These are phyloP conservation scores for Phaseolus coccineus DNA, from an alignment of 331 rosid genomes.

Conservation along the genomic window DNA sequence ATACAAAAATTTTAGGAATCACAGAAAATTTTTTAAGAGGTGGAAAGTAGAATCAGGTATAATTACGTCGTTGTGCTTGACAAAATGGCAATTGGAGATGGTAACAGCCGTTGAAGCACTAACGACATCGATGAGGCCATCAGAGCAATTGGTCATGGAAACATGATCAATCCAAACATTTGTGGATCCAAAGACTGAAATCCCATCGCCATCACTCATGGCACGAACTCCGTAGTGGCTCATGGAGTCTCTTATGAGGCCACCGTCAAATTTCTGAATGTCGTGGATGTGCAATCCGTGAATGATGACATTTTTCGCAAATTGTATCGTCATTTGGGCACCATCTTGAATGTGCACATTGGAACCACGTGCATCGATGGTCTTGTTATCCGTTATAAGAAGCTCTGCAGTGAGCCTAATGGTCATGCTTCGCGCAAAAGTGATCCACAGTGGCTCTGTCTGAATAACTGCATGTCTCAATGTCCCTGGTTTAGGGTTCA, in stretches of 20 bases:
- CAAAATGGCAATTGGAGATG: constrained; percentile 60
- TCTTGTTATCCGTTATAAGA: constrained; percentile 35
- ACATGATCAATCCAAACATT: constrained; percentile 68
- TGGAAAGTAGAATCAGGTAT: too few species aligned
- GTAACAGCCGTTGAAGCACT: constrained; percentile 60
- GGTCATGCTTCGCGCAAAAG: constrained; percentile 47
- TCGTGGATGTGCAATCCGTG: constrained; percentile 52
- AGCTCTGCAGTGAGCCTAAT: constrained; percentile 44
- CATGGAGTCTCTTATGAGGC: constrained; percentile 52
- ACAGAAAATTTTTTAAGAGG: too few species aligned
- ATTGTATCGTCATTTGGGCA: constrained; percentile 60
- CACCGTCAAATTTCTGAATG: constrained; percentile 44
- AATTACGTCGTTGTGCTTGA: constrained; percentile 59
- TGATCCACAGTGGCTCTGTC: constrained; percentile 57
- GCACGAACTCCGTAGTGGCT: constrained; percentile 48
- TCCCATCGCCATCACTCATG: constrained; percentile 59
- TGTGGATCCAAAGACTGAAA: constrained; percentile 55
- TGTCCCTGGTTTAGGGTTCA: constrained; percentile 56
- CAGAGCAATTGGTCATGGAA: constrained; percentile 53
- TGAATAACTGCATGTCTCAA: constrained; percentile 51
- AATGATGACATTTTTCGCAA: constrained; percentile 57
- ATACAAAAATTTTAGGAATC: too few species aligned
- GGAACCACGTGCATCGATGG: constrained; percentile 66
- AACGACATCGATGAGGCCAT: constrained; percentile 60
- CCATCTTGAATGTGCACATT: constrained; percentile 54